These are phyloP conservation scores for Lactarius sp. DNA, from an alignment of 768 basidiomycete genomes.

Conservation along the genomic window DNA sequence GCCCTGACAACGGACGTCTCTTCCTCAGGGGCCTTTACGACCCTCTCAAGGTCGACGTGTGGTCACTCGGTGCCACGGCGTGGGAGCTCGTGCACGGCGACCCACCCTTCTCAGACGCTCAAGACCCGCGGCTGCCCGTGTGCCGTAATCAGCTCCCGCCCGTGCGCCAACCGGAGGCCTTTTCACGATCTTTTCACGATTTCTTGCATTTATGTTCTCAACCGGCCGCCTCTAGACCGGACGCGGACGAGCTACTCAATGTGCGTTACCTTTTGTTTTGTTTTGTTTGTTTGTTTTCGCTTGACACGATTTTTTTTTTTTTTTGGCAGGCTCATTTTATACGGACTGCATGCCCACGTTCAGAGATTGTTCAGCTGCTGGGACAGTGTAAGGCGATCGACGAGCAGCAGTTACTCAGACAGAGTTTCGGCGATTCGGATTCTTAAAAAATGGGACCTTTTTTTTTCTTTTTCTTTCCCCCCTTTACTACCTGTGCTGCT, in stretches of 20 bases:
- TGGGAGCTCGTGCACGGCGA: constrained; percentile 25
- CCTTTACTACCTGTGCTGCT: background rate
- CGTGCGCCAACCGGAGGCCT: constrained; percentile 19
- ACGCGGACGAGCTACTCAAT: constrained; percentile 25
- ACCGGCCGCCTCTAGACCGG: constrained; percentile 23
- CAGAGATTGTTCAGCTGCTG: constrained; percentile 24
- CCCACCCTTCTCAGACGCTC: constrained; percentile 23
- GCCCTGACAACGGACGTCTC: background rate
- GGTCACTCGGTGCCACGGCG: constrained; percentile 25
- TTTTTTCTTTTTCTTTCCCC: background rate
- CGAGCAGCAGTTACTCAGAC: constrained; percentile 21
- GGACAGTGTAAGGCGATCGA: constrained; percentile 26
- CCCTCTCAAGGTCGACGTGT: constrained; percentile 25
- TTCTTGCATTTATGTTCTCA: constrained; percentile 26
- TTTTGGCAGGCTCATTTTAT: constrained; percentile 18
- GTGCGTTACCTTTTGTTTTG: constrained; percentile 11
- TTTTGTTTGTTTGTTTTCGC: background rate
- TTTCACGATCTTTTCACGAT: constrained; percentile 26
- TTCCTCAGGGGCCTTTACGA: constrained; percentile 23
- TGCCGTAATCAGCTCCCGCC: constrained; percentile 20
- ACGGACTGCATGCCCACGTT: constrained; percentile 26
- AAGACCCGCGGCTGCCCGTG: constrained; percentile 17
- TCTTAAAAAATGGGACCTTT: background rate
- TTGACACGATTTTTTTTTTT: background rate
- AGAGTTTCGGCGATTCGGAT: constrained; percentile 15